Conservation (phyloP, 306 rosid species). For the Prunus padus region DNA sequence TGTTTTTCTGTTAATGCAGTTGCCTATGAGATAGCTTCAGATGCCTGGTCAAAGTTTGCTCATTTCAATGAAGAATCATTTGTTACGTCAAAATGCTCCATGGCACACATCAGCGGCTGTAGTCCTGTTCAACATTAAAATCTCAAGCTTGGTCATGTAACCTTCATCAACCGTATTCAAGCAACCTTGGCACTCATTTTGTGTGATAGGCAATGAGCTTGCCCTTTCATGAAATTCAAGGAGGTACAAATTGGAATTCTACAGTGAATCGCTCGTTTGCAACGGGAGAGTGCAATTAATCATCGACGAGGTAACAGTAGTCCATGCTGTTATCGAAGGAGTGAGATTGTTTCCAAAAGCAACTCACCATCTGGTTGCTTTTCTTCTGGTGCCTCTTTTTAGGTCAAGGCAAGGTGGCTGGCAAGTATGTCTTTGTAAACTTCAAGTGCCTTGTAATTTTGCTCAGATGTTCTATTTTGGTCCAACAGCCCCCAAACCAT, state of each 20-base stretch:
- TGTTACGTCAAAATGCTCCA: slow-evolving; percentile 1
- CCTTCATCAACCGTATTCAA: slow-evolving; percentile 14
- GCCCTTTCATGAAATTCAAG: slow-evolving; percentile 10
- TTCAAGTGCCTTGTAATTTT: not conserved
- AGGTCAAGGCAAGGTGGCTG: slow-evolving; percentile 2
- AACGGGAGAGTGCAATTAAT: not conserved
- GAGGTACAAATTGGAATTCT: not conserved
- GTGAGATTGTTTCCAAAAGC: slow-evolving; percentile 1
- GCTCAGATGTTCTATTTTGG: not conserved
- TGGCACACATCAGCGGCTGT: slow-evolving; percentile 9
- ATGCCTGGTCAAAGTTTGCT: slow-evolving; percentile 1
- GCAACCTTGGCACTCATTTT: slow-evolving; percentile 1
- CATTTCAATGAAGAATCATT: not conserved
- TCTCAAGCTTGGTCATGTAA: slow-evolving; percentile 15
- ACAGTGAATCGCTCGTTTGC: slow-evolving; percentile 8
- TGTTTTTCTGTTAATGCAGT: slow-evolving; percentile 12
- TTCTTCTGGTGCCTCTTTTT: not conserved
- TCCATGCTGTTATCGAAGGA: not conserved
- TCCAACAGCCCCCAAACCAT: not conserved
- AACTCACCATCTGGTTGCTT: slow-evolving; percentile 9
- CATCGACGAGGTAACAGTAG: not conserved
- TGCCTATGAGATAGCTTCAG: not conserved
- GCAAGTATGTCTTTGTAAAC: slow-evolving; percentile 10
- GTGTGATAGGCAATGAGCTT: not conserved
- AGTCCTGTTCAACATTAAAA: not conserved